phyloP scores from a whole-genome alignment of 2,329 filamentous ascomycete genomes.

The Grosmannia huntii region DNA sequence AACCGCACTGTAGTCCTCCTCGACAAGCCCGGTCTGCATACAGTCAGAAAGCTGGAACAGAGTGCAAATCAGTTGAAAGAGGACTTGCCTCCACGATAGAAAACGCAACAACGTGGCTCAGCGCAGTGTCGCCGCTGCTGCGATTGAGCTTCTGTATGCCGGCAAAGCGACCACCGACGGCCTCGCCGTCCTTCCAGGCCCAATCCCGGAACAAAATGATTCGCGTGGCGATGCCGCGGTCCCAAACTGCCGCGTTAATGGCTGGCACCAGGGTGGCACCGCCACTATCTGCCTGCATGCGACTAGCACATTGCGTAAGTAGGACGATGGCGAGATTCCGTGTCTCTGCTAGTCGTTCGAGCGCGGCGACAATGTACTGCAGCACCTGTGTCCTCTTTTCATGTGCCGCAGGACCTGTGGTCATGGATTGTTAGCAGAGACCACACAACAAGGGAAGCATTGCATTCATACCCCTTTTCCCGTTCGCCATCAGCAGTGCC shows the following conservation, averaged over 20 bases:
- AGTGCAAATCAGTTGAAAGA: not conserved
- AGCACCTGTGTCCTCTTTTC: constrained; percentile 30
- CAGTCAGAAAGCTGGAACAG: not conserved
- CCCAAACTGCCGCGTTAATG: constrained; percentile 67
- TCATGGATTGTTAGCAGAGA: not conserved
- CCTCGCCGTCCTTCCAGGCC: constrained; percentile 35
- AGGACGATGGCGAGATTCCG: constrained; percentile 62
- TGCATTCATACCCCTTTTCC: constrained; percentile 2
- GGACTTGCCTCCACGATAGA: constrained; percentile 30
- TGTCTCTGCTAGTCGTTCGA: constrained; percentile 64
- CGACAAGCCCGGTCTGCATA: constrained; percentile 14
- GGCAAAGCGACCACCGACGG: constrained; percentile 41
- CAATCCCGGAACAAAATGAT: constrained; percentile 72
- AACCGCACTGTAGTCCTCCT: constrained; percentile 27
- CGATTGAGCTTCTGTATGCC: constrained; percentile 55
- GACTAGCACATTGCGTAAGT: constrained; percentile 71
- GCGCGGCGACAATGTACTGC: constrained; percentile 52
- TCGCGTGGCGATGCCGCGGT: constrained; percentile 59
- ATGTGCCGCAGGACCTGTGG: constrained; percentile 6
- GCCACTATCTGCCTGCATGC: constrained; percentile 51
- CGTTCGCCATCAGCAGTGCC: constrained; percentile 10
- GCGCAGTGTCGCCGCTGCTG: constrained; percentile 24
- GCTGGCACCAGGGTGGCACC: constrained; percentile 62
- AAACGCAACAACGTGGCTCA: constrained; percentile 36
- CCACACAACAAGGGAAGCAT: not conserved